Percentiles rank a stretch among this genome's conserved stretches.
Evolutionary conservation across 352 stramenopile species (phyloP).

Genomic region (Paralagenidium karlingii): DNA sequence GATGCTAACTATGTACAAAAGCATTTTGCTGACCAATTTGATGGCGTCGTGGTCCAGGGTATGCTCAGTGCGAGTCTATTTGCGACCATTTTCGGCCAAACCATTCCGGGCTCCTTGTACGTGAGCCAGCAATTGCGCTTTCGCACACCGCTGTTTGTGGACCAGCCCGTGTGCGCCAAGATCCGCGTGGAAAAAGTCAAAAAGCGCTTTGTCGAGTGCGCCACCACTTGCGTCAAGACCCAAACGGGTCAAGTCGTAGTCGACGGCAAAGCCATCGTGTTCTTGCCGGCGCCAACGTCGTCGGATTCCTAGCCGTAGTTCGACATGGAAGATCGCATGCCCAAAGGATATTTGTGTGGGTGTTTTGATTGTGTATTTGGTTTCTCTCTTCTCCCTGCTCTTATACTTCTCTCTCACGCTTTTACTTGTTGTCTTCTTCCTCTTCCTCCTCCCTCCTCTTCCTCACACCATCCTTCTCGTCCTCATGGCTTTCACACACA

Average conservation of each 20-base stretch:
- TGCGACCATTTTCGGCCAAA: constrained; percentile 65
- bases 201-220: constrained; percentile 63
- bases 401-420: too few species aligned
- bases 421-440: too few species aligned
- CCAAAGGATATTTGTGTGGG: too few species aligned
- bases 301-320: too few species aligned
- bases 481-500: too few species aligned
- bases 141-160: constrained; percentile 42
- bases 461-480: too few species aligned
- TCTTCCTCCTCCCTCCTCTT: too few species aligned
- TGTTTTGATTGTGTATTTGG: too few species aligned
- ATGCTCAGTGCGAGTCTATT: constrained; percentile 71
- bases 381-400: too few species aligned
- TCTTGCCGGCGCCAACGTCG: constrained; percentile 18
- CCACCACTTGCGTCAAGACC: constrained; percentile 44
- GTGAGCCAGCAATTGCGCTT: constrained; percentile 60
- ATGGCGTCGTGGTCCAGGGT: constrained; percentile 55
- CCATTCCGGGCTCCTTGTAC: constrained; percentile 63
- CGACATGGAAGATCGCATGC: too few species aligned
- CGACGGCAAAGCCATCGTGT: constrained; percentile 49
- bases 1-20: constrained; percentile 22
- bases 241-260: constrained; percentile 36
- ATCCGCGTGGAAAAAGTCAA: constrained; percentile 47
- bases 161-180: constrained; percentile 34
- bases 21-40: too few species aligned